A percentile compares a stretch with the other conserved stretches of the same genome.
Conservation (phyloP, 805 yeast species). For the Hagleromyces aurorensis region DNA sequence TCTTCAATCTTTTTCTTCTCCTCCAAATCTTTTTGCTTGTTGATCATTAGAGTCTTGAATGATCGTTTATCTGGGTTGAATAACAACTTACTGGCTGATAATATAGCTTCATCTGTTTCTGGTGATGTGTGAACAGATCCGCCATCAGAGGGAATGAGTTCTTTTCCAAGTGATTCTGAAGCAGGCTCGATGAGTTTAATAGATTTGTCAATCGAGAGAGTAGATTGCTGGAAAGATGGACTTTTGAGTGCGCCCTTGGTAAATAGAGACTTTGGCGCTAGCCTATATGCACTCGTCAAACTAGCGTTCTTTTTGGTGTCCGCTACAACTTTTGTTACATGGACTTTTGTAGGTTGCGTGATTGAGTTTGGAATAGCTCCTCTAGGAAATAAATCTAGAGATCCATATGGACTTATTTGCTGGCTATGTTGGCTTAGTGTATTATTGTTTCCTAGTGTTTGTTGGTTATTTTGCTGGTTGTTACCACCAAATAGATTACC, state of each 20-base stretch:
- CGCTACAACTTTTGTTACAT: constrained; percentile 40
- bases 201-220: constrained; percentile 3
- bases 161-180: constrained; percentile 13
- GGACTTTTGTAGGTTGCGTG: constrained; percentile 35
- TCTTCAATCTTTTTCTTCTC: constrained; percentile 3
- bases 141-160: constrained; percentile 7
- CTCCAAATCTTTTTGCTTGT: constrained; percentile 15
- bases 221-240: constrained; percentile 2
- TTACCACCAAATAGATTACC: constrained; percentile 40
- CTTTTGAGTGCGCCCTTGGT: constrained; percentile 12
- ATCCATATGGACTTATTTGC: constrained; percentile 61
- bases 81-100: constrained; percentile 15
- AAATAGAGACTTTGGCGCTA: constrained; percentile 57
- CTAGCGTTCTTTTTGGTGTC: constrained; percentile 51
- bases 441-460: constrained; percentile 7
- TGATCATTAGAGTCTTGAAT: constrained; percentile 23
- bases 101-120: constrained; percentile 19
- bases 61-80: constrained; percentile 27
- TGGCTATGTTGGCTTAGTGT: constrained; percentile 19
- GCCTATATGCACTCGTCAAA: constrained; percentile 51
- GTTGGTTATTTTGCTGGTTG: constrained; percentile 15
- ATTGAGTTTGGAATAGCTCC: constrained; percentile 32
- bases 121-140: constrained; percentile 9
- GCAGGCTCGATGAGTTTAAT: constrained; percentile 7
- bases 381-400: constrained; percentile 54